These are phyloP conservation scores for Cucurbita maxima DNA, from an alignment of 306 rosid species.

Conservation along the genomic window DNA sequence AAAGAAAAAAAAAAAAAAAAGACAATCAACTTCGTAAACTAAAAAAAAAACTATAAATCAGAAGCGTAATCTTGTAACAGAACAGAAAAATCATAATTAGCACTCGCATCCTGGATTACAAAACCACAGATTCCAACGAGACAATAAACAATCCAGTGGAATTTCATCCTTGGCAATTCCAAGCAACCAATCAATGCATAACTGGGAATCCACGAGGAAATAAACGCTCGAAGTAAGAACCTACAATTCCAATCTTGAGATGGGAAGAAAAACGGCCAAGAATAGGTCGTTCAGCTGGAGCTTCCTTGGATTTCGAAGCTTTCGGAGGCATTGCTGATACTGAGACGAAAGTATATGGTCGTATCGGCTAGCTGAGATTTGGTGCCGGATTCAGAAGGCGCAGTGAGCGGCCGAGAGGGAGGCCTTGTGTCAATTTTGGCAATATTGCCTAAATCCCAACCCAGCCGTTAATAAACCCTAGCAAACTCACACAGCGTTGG, in stretches of 20 bases:
- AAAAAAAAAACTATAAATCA: background rate
- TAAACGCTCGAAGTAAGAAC: background rate
- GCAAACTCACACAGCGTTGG: background rate
- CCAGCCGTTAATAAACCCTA: constrained; percentile 3
- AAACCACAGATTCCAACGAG: background rate
- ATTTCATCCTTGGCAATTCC: background rate
- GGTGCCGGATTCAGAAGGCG: background rate
- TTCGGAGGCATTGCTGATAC: constrained; percentile 61
- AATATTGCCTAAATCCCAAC: background rate
- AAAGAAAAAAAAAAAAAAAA: background rate
- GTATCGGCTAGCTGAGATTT: background rate
- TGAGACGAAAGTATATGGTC: background rate
- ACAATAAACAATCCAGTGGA: background rate
- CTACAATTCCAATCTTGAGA: constrained; percentile 85
- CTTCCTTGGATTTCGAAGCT: constrained; percentile 73
- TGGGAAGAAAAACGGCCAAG: constrained; percentile 90
- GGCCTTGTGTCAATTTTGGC: background rate
- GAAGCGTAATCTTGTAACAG: background rate
- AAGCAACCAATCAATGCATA: background rate
- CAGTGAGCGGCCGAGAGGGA: background rate
- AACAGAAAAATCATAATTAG: background rate
- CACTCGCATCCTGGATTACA: background rate
- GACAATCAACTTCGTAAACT: background rate
- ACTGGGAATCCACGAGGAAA: background rate
- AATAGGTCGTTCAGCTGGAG: constrained; percentile 67